Base-by-base conservation (phyloP, 2,329 filamentous ascomycete genomes). In the Pseudogymnoascus sp. region DNA sequence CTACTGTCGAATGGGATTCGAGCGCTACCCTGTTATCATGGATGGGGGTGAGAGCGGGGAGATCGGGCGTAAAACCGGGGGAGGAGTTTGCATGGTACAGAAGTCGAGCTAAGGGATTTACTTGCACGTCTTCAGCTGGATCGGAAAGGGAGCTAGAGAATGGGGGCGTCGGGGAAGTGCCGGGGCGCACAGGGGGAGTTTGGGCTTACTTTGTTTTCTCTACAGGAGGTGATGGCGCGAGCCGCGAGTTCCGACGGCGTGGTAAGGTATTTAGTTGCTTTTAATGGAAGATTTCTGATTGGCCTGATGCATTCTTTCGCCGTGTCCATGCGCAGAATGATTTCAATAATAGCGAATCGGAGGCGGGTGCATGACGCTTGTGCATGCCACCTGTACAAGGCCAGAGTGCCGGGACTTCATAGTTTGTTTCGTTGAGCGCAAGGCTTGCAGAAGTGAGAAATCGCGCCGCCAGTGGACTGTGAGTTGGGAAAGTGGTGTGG, bases 21-120 rank as follows among this genome's bases (percentile, higher is more conserved):
- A 60, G 59, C 59, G 59, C 21, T 60, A 42, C 35, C 33, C 33
- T 42, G 19, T 38, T 29, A 60, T 40, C 35, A 60, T 60, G 59
- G 59, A 60, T 17, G 59, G 13, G 15, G 38, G 38, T 7, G 59
- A 38, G 35, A 42, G 38, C 59, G 59, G 59, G 35, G 38, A 40
- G 33, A 29, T 60, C 38, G 59, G 59, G 59, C 33, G 35, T 15
- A 60, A 60, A 42, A 38, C 59, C 35, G 59, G 59, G 38, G 59
- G 59, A n/a, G 59, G 35, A 26, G 59, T 60, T 31, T 60, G 59
- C 59, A 60, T 60, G 59, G 59, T 60, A 17, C 33, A 40, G 59
- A 60, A 60, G 3, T 33, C 29, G 17, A 56, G n/a, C 50, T 56
- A 56, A 21, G 17, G 29, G 50, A 9, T 33, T 56, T 10, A 19